Evolutionary conservation across 257 asterid species (phyloP).

Genomic region (Gentiana macrophylla): DNA sequence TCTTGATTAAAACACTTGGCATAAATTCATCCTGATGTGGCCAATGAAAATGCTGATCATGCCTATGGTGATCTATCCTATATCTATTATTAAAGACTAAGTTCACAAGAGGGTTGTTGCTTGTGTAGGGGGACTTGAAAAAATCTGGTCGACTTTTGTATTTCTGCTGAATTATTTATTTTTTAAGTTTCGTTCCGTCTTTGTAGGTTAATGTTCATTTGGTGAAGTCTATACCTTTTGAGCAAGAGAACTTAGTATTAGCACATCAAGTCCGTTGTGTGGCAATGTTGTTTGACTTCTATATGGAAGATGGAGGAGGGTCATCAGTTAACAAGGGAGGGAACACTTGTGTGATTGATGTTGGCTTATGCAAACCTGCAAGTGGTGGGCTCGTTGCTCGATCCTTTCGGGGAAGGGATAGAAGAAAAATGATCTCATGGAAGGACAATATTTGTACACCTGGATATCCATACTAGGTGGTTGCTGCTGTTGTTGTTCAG

Average conservation of each 20-base stretch:
- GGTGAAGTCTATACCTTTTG: constrained; percentile 42
- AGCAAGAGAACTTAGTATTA: constrained; percentile 49
- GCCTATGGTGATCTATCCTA: too few relatives aligned
- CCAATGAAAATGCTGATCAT: too few relatives aligned
- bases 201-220: constrained; percentile 78
- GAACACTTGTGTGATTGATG: constrained; percentile 53
- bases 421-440: constrained; percentile 92
- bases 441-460: constrained; percentile 51
- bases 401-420: constrained; percentile 84
- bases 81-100: too few relatives aligned
- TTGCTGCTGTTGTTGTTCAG: background rate
- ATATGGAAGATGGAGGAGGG: constrained; percentile 37
- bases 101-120: too few relatives aligned
- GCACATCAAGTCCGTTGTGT: constrained; percentile 81
- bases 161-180: constrained; percentile 2
- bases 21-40: too few relatives aligned
- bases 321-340: constrained; percentile 35
- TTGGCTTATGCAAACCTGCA: constrained; percentile 72
- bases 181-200: constrained; percentile 1
- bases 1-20: too few relatives aligned
- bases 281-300: constrained; percentile 86
- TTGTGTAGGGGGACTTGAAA: too few relatives aligned
- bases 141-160: background rate
- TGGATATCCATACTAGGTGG: constrained; percentile 61
- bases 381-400: constrained; percentile 55